Evolutionary conservation across 306 rosid genomes (phyloP).

Genomic region (Medicago arabica): DNA sequence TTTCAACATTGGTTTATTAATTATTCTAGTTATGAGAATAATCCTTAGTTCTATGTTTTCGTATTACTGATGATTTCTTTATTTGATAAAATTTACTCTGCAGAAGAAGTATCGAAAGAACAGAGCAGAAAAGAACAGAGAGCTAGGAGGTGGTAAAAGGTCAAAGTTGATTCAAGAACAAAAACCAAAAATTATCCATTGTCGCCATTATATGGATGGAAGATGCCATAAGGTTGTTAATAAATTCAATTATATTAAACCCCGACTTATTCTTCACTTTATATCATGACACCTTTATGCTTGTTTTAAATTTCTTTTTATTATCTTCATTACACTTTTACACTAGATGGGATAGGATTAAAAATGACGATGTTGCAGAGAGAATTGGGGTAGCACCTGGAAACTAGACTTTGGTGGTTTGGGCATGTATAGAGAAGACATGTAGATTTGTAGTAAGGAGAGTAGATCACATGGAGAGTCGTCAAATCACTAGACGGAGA

Average conservation of each 20-base stretch:
- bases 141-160: conserved; percentile 85
- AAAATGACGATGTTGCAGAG: too few relatives aligned
- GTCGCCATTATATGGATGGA: conserved; percentile 81
- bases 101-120: conserved; percentile 62
- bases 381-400: too few relatives aligned
- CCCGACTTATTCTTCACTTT: conserved; percentile 7
- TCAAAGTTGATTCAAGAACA: conserved; percentile 58
- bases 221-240: conserved; percentile 75
- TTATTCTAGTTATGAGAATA: conserved; percentile 23
- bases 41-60: conserved; percentile 17
- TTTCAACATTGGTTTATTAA: conserved; percentile 15
- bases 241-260: conserved; percentile 21
- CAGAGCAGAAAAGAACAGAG: conserved; percentile 70
- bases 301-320: not conserved
- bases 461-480: too few relatives aligned
- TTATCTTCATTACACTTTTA: not conserved
- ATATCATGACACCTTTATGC: conserved; percentile 17
- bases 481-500: too few relatives aligned
- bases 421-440: too few relatives aligned
- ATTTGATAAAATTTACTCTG: conserved; percentile 36
- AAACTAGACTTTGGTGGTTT: too few relatives aligned
- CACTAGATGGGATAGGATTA: too few relatives aligned
- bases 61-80: conserved; percentile 16
- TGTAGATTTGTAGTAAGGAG: too few relatives aligned
- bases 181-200: conserved; percentile 59